Base-by-base conservation (phyloP, 2,329 filamentous ascomycete species). In the Nannizziopsis barbatae region DNA sequence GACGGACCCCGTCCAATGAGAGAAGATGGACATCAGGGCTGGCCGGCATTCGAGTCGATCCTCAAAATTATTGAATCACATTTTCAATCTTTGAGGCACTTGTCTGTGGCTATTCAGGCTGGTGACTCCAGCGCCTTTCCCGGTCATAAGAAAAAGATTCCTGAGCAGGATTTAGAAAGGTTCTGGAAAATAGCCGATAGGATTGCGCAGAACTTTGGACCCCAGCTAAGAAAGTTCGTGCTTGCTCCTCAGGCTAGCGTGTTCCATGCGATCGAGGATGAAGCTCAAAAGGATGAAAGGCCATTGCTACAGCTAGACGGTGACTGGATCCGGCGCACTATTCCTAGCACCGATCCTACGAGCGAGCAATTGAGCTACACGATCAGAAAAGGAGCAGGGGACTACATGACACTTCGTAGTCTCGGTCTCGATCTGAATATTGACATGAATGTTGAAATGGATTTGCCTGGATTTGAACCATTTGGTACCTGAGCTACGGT, bases 51-150 rank as follows among this genome's bases (percentile, higher is more conserved):
- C 14, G 45, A 47, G 17, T 11, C 27, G 14, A 40, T 47, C 7
- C 12, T 47, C 33, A 10, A 20, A 14, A 20, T 35, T 12, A 22
- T 47, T 14, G 36, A 20, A 15, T 20, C 45, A 8, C 11, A 47
- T n/a, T 47, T 47, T 14, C 2, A 12, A 7, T 35, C 36, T 35
- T 36, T 47, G 6, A 27, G 15, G 15, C 31, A 30, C 6, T 20
- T 47, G 9, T 22, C 33, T 20, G 14, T 47, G 27, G 45, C 45
- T n/a, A 35, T 47, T 27, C 37, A 47, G 17, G 35, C 45, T 27
- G 45, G 45, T 3, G 30, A 40, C 35, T 14, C 45, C n/a, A 39
- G 20, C 30, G 37, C 45, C 15, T 47, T 47, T 35, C 45, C 45
- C 9, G 45, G 45, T 11, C 45, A 47, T 12, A 22, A 7, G 11